These are phyloP conservation scores for Fusarium nodosum DNA, from an alignment of 2,329 filamentous ascomycete genomes.

Conservation along the genomic window DNA sequence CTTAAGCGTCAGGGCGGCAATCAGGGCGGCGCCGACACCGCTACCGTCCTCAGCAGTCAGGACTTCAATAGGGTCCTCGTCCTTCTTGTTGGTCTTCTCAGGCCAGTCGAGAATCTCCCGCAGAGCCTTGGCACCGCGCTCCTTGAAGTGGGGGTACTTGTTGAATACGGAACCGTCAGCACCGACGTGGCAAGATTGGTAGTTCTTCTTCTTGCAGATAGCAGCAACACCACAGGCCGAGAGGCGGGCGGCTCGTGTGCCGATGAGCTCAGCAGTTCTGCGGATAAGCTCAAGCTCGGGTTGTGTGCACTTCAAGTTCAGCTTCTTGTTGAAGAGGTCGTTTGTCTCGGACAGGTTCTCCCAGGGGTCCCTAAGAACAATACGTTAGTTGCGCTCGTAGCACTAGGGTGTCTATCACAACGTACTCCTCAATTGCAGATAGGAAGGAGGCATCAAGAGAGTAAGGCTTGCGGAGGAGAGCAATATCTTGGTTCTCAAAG, in stretches of 20 bases:
- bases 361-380: constrained; percentile 78
- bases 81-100: constrained; percentile 73
- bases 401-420: constrained; percentile 30
- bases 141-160: constrained; percentile 99
- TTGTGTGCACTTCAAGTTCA: constrained; percentile 77
- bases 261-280: constrained; percentile 91
- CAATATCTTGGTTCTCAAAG: constrained; percentile 86
- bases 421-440: constrained; percentile 88
- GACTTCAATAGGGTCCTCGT: constrained; percentile 89
- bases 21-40: constrained; percentile 95
- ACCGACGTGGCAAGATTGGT: constrained; percentile 89
- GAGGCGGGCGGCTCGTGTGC: constrained; percentile 91
- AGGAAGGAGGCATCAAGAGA: constrained; percentile 93
- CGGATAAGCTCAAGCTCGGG: constrained; percentile 91
- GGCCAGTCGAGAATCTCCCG: constrained; percentile 97
- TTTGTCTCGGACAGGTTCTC: constrained; percentile 93
- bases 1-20: constrained; percentile 80
- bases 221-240: constrained; percentile 95
- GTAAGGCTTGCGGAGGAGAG: constrained; percentile 86
- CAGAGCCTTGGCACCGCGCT: constrained; percentile 87
- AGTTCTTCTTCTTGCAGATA: constrained; percentile 96
- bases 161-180: constrained; percentile 98
- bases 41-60: constrained; percentile 93
- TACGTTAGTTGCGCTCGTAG: constrained; percentile 32
- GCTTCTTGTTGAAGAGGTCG: constrained; percentile 83